Evolutionary conservation across 805 yeast species (phyloP).

Genomic region (Saccharomyces mikatae): DNA sequence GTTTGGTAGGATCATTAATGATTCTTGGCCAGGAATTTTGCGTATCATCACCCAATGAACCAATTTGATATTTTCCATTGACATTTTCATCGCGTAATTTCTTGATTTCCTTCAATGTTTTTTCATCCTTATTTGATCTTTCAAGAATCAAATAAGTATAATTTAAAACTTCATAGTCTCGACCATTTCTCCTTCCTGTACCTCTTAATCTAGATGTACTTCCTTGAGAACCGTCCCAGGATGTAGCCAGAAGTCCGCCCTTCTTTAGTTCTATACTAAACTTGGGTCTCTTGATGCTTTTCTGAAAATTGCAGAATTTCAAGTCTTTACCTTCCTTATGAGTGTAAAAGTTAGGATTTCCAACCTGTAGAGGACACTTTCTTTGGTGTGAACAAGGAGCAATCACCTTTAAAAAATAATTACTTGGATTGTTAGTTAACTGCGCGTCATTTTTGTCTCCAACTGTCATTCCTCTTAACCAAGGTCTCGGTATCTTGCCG

Average conservation of each 20-base stretch:
- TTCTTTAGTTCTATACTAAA: constrained; percentile 76
- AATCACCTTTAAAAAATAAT: constrained; percentile 54
- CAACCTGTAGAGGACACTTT: constrained; percentile 75
- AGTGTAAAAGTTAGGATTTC: constrained; percentile 59
- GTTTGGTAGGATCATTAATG: constrained; percentile 60
- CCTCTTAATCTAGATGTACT: constrained; percentile 45
- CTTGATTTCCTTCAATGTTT: constrained; percentile 37
- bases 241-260: constrained; percentile 65
- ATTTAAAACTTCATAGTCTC: constrained; percentile 60
- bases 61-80: constrained; percentile 12
- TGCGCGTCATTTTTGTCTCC: constrained; percentile 13
- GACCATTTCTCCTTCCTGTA: constrained; percentile 70
- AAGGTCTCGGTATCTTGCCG: constrained; percentile 66
- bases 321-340: constrained; percentile 49
- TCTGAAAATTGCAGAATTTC: constrained; percentile 68
- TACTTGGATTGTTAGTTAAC: constrained; percentile 17
- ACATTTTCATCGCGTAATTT: constrained; percentile 30
- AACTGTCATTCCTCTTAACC: constrained; percentile 41
- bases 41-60: constrained; percentile 20
- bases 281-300: constrained; percentile 67
- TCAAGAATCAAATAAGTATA: constrained; percentile 69
- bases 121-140: constrained; percentile 42
- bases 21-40: constrained; percentile 61
- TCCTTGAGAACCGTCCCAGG: constrained; percentile 55
- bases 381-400: constrained; percentile 92